These are phyloP conservation scores for Coprinopsis marcescibilis DNA, from an alignment of 768 basidiomycete genomes.

Conservation along the genomic window DNA sequence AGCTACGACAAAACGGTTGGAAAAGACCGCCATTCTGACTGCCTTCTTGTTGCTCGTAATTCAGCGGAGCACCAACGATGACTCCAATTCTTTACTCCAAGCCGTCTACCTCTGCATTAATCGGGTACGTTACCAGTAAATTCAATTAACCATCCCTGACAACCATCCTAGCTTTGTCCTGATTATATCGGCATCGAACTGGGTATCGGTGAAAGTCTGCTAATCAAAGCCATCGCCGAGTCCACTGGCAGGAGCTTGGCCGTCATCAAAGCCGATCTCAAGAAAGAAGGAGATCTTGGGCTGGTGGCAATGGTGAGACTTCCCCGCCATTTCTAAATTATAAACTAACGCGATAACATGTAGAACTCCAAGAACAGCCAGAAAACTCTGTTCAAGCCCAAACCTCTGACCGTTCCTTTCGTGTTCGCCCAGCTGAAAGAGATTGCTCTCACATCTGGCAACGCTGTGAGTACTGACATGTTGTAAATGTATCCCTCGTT, in stretches of 20 bases:
- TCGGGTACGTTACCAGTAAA: conserved; percentile 47
- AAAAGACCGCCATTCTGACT: conserved; percentile 86
- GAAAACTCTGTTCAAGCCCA: conserved; percentile 91
- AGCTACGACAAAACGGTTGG: conserved; percentile 89
- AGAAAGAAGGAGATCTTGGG: conserved; percentile 93
- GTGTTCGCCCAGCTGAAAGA: conserved; percentile 90
- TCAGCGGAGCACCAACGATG: conserved; percentile 71
- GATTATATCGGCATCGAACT: conserved; percentile 95
- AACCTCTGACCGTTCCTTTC: conserved; percentile 78
- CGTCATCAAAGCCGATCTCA: conserved; percentile 85
- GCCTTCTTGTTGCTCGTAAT: conserved; percentile 88
- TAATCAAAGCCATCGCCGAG: conserved; percentile 93
- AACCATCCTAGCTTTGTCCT: conserved; percentile 66
- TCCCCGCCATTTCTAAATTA: conserved; percentile 1
- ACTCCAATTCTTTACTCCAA: conserved; percentile 73
- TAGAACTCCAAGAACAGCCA: conserved; percentile 93
- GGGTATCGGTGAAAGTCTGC: conserved; percentile 90
- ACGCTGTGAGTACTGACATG: conserved; percentile 51
- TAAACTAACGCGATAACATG: not conserved
- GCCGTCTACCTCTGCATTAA: conserved; percentile 97
- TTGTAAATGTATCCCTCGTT: not conserved
- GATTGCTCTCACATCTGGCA: conserved; percentile 81
- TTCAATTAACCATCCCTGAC: conserved; percentile 1
- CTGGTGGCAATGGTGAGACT: conserved; percentile 85
- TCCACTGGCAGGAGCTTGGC: conserved; percentile 85